Conservation (phyloP, 768 basidiomycete species). For the Termitomyces sp. region DNA sequence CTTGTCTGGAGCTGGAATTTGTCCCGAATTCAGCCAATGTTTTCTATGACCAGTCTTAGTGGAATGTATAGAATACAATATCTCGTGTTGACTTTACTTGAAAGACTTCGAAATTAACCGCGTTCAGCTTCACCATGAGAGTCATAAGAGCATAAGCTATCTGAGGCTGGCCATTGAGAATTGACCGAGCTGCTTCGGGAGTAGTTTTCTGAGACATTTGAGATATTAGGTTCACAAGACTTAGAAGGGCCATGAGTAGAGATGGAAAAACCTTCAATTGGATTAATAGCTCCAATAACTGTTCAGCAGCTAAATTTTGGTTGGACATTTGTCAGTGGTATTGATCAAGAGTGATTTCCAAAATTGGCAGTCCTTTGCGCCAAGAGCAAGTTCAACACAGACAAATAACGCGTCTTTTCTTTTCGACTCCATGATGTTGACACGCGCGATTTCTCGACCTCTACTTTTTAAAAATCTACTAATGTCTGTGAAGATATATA, state of each 20-base stretch:
- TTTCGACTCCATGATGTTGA: neutral
- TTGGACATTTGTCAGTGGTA: constrained; percentile 41
- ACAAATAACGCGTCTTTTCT: constrained; percentile 10
- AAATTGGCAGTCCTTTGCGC: neutral
- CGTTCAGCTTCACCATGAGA: constrained; percentile 76
- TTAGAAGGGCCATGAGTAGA: neutral
- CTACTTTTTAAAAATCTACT: neutral
- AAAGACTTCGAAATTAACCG: constrained; percentile 70
- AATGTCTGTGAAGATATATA: neutral
- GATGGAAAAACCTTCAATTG: constrained; percentile 55
- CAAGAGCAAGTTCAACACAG: neutral
- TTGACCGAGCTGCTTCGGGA: constrained; percentile 61
- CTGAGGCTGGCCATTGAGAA: constrained; percentile 70
- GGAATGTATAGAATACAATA: neutral
- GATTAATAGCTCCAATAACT: constrained; percentile 71
- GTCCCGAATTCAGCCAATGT: constrained; percentile 53
- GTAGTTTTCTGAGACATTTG: constrained; percentile 59
- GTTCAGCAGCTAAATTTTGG: constrained; percentile 55
- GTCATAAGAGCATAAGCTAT: constrained; percentile 76
- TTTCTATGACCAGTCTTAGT: constrained; percentile 38
- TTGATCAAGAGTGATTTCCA: neutral
- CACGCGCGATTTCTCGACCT: neutral
- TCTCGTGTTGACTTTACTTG: constrained; percentile 42
- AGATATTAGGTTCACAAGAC: neutral
- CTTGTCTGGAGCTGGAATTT: constrained; percentile 18